A percentile compares a stretch with the other conserved stretches of the same genome.
Evolutionary conservation across 495 filamentous ascomycete species (phyloP).

Genomic region (Neurospora sublineolata): DNA sequence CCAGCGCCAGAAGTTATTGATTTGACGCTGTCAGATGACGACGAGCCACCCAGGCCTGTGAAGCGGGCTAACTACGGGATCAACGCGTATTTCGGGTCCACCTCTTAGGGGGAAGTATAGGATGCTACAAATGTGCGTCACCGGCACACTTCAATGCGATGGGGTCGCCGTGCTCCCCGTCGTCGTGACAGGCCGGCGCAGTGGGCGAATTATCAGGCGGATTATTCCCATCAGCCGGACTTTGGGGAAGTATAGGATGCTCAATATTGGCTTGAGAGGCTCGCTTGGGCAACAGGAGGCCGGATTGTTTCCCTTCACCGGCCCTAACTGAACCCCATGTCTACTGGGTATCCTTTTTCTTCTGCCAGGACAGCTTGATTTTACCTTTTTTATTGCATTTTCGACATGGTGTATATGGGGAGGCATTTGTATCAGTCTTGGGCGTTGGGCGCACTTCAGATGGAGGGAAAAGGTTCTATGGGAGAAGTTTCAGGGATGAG

Average conservation of each 20-base stretch:
- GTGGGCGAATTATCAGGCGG: not conserved
- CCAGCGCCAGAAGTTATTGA: constrained; percentile 60
- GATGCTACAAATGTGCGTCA: not conserved
- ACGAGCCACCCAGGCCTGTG: constrained; percentile 43
- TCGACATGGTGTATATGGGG: not conserved
- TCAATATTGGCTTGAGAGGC: not conserved
- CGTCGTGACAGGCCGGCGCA: not conserved
- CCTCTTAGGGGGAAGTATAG: not conserved
- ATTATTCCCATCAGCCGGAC: not conserved
- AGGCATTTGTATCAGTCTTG: not conserved
- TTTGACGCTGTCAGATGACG: constrained; percentile 66
- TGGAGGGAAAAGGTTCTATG: not conserved
- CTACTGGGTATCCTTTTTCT: not conserved
- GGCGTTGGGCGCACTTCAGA: not conserved
- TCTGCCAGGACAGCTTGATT: not conserved
- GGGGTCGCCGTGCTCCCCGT: not conserved
- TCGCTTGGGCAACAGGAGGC: not conserved
- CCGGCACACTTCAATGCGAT: not conserved
- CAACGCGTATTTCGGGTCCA: not conserved
- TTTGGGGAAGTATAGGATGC: not conserved
- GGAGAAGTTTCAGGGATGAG: not conserved
- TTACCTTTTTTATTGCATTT: not conserved
- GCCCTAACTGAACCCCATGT: not conserved
- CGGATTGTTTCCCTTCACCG: not conserved
- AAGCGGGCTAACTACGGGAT: constrained; percentile 39